These are phyloP conservation scores for Solanum etuberosum DNA, from an alignment of 257 asterid species.

Conservation along the genomic window DNA sequence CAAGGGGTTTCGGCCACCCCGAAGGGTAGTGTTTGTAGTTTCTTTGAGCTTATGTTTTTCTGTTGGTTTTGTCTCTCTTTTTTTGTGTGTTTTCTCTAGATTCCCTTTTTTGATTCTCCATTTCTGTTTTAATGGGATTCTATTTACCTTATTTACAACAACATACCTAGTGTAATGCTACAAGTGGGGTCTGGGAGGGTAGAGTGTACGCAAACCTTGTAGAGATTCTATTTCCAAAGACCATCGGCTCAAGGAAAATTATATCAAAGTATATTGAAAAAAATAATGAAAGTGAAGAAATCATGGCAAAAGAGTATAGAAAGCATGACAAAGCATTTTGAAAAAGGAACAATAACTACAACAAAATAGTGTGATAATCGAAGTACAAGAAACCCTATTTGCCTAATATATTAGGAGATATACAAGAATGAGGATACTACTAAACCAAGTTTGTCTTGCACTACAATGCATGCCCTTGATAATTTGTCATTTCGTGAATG, in stretches of 20 bases:
- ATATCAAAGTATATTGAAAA: no score
- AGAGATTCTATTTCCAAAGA: background rate
- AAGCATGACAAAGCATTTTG: background rate
- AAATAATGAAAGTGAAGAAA: background rate
- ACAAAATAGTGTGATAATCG: background rate
- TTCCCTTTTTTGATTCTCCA: background rate
- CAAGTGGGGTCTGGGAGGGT: background rate
- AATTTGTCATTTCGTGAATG: background rate
- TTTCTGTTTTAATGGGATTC: background rate
- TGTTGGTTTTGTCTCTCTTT: background rate
- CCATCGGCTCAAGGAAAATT: background rate
- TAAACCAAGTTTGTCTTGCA: background rate
- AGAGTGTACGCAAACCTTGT: background rate
- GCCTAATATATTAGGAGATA: background rate
- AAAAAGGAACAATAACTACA: background rate
- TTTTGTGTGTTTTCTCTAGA: background rate
- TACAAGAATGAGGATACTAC: background rate
- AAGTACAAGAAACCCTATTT: background rate
- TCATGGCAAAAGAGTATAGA: background rate
- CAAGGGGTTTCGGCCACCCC: no score
- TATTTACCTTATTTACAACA: background rate
- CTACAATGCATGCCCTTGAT: background rate
- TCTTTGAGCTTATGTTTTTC: background rate
- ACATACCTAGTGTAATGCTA: background rate
- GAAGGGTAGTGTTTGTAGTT: background rate